Evolutionary conservation across 441 rosid species (phyloP).

Genomic region (Euphorbia celastroides): DNA sequence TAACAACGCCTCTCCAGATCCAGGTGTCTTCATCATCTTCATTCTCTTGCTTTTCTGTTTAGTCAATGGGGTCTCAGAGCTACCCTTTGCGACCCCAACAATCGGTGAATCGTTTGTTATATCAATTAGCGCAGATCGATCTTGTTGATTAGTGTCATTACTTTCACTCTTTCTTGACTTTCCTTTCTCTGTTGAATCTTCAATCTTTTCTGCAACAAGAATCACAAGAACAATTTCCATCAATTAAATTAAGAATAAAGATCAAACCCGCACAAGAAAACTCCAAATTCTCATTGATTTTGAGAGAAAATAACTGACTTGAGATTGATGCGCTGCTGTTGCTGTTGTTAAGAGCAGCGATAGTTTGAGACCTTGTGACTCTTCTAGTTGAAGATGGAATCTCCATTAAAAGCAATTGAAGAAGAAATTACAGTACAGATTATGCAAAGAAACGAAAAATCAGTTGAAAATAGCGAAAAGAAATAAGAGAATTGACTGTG

Average conservation of each 20-base stretch:
- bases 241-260: too few relatives aligned
- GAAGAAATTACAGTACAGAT: neutral
- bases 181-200: constrained; percentile 37
- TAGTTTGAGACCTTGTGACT: constrained; percentile 38
- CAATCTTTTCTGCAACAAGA: constrained; percentile 36
- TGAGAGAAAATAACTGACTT: constrained; percentile 29
- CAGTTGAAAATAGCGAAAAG: neutral
- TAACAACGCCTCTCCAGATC: constrained; percentile 81
- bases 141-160: constrained; percentile 29
- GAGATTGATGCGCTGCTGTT: constrained; percentile 28
- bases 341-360: constrained; percentile 16
- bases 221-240: neutral
- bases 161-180: constrained; percentile 33
- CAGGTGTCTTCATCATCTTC: constrained; percentile 47
- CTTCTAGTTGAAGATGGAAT: constrained; percentile 50
- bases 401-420: constrained; percentile 39
- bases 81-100: constrained; percentile 62
- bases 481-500: neutral
- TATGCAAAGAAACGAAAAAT: neutral
- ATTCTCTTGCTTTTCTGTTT: constrained; percentile 31
- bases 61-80: constrained; percentile 53
- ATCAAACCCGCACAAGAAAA: neutral
- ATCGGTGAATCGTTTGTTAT: constrained; percentile 92
- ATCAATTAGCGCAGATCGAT: constrained; percentile 55
- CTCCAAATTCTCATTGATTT: neutral